These are phyloP conservation scores for Colletotrichum navitas DNA, from an alignment of 2,329 filamentous ascomycete species.

Conservation along the genomic window DNA sequence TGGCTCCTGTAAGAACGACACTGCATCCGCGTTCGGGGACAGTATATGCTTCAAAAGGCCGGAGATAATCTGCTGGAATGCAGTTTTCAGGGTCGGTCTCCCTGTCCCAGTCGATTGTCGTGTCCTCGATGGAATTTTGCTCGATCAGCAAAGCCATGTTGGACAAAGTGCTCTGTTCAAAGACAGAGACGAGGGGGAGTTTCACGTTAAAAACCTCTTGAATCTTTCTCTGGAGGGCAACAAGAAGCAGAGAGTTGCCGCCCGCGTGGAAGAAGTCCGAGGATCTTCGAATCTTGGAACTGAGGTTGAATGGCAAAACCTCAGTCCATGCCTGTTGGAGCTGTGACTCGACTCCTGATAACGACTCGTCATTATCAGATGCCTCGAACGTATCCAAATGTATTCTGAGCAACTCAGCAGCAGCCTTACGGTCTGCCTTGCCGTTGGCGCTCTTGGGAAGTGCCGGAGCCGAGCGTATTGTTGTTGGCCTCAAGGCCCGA, in stretches of 20 bases:
- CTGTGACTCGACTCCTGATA: not conserved
- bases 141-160: conserved; percentile 51
- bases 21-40: too few relatives aligned
- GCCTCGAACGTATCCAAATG: not conserved
- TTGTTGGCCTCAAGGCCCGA: not conserved
- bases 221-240: conserved; percentile 52
- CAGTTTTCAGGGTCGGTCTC: conserved; percentile 45
- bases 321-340: not conserved
- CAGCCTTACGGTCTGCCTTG: not conserved
- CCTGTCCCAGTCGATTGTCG: conserved; percentile 54
- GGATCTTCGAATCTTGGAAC: not conserved
- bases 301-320: not conserved
- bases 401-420: not conserved
- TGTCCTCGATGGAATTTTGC: not conserved
- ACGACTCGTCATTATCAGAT: not conserved
- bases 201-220: conserved; percentile 46
- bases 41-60: not conserved
- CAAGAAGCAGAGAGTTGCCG: conserved; percentile 53
- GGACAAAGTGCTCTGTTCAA: conserved; percentile 51
- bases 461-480: not conserved
- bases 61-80: not conserved
- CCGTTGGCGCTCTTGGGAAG: not conserved
- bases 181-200: conserved; percentile 50
- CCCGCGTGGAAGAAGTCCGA: conserved; percentile 53
- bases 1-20: conserved; percentile 41